phyloP scores from a whole-genome alignment of 2,329 filamentous ascomycete species.

The Plenodomus biglobosus region DNA sequence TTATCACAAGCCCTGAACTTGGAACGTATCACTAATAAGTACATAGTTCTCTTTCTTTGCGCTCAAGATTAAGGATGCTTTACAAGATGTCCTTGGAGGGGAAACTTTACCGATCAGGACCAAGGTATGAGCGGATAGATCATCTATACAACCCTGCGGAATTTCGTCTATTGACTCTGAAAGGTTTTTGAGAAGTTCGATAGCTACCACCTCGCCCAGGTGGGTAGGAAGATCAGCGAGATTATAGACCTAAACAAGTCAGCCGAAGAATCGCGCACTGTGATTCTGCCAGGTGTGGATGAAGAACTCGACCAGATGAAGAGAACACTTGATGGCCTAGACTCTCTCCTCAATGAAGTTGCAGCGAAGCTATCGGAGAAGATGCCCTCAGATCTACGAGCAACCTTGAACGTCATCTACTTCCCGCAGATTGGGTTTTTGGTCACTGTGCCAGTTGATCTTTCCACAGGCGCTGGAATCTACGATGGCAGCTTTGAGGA shows the following conservation, averaged over 20 bases:
- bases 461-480: conserved; percentile 58
- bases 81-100: conserved; percentile 60
- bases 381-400: conserved; percentile 61
- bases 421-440: conserved; percentile 92
- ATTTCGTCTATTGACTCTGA: background rate
- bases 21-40: background rate
- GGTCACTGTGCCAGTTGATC: conserved; percentile 68
- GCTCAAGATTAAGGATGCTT: conserved; percentile 67
- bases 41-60: conserved; percentile 68
- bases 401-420: conserved; percentile 75
- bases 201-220: conserved; percentile 58
- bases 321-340: conserved; percentile 74
- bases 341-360: conserved; percentile 69
- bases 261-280: conserved; percentile 67
- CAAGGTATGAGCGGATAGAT: conserved; percentile 51
- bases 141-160: no score
- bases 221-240: conserved; percentile 71
- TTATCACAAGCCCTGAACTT: no score
- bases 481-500: conserved; percentile 64
- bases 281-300: conserved; percentile 73
- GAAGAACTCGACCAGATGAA: conserved; percentile 76
- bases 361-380: conserved; percentile 63
- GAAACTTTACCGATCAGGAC: conserved; percentile 55
- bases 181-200: conserved; percentile 65
- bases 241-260: conserved; percentile 78